phyloP scores from a whole-genome alignment of 2,329 filamentous ascomycete genomes.

The Colletotrichum sp. region DNA sequence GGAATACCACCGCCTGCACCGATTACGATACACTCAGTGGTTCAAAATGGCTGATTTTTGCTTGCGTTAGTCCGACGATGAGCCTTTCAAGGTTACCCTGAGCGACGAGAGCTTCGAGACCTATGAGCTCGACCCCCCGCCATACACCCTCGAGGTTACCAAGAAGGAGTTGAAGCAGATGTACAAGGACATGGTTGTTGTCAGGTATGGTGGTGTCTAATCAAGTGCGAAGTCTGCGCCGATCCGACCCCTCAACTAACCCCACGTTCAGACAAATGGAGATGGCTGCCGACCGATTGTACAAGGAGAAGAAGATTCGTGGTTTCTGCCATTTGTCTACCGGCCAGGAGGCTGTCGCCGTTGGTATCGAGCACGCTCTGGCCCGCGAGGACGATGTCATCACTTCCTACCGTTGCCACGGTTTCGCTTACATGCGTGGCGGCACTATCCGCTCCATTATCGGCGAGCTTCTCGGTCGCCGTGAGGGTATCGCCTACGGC shows the following conservation, averaged over 20 bases:
- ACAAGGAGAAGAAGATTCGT: slow-evolving; percentile 99
- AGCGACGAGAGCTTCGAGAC: slow-evolving; percentile 99
- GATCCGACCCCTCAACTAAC: slow-evolving; percentile 9
- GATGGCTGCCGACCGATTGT: slow-evolving; percentile 97
- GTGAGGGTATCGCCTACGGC: slow-evolving; percentile 96
- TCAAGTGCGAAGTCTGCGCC: neutral
- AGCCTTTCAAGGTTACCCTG: slow-evolving; percentile 89
- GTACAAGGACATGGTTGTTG: slow-evolving; percentile 96
- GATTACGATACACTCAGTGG: neutral
- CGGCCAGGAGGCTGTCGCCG: slow-evolving; percentile 95
- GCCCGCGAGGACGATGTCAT: slow-evolving; percentile 92
- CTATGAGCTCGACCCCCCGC: slow-evolving; percentile 95
- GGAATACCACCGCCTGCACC: neutral
- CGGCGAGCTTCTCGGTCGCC: slow-evolving; percentile 91
- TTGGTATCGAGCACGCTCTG: slow-evolving; percentile 96
- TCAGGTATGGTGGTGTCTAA: slow-evolving; percentile 67
- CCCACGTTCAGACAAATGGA: slow-evolving; percentile 82
- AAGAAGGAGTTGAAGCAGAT: slow-evolving; percentile 99
- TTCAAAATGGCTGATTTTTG: neutral
- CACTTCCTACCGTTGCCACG: slow-evolving; percentile 98
- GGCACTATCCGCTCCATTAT: slow-evolving; percentile 91
- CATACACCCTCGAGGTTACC: slow-evolving; percentile 90
- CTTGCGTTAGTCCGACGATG: slow-evolving; percentile 78
- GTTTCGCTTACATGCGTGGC: slow-evolving; percentile 96
- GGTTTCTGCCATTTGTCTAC: slow-evolving; percentile 99